Evolutionary conservation across 352 stramenopile genomes (phyloP).

Genomic region (Aphanomyces invadans): DNA sequence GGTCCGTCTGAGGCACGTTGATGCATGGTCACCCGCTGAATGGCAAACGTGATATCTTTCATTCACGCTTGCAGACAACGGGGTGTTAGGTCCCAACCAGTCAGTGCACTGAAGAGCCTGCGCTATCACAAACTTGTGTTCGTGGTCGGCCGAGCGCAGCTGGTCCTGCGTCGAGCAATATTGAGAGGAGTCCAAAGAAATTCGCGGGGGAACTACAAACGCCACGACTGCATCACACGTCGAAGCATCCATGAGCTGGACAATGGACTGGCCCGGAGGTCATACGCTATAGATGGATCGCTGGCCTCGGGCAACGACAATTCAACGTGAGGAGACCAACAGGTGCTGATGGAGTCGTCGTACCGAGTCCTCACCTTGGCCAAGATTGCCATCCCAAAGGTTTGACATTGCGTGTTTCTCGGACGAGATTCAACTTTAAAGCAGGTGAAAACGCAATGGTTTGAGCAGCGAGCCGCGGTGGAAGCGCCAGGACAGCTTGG

Average conservation of each 20-base stretch:
- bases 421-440: not conserved
- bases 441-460: not conserved
- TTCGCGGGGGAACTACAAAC: not conserved
- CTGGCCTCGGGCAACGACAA: too few relatives aligned
- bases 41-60: too few relatives aligned
- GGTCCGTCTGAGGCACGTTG: too few relatives aligned
- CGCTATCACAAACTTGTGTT: too few relatives aligned
- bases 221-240: not conserved
- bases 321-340: too few relatives aligned
- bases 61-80: too few relatives aligned
- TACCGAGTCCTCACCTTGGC: not conserved
- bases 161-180: not conserved
- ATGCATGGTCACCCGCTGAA: too few relatives aligned
- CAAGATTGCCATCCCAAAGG: not conserved
- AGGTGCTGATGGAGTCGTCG: too few relatives aligned
- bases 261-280: not conserved
- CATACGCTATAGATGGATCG: not conserved
- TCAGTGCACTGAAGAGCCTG: too few relatives aligned
- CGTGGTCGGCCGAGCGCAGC: not conserved
- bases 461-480: not conserved
- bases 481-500: not conserved
- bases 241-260: constrained; percentile 3
- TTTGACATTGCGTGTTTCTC: not conserved
- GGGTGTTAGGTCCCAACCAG: too few relatives aligned
- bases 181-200: not conserved